Evolutionary conservation across 129 eudicot species (phyloP).

Genomic region (Gnaphalium uliginosum): DNA sequence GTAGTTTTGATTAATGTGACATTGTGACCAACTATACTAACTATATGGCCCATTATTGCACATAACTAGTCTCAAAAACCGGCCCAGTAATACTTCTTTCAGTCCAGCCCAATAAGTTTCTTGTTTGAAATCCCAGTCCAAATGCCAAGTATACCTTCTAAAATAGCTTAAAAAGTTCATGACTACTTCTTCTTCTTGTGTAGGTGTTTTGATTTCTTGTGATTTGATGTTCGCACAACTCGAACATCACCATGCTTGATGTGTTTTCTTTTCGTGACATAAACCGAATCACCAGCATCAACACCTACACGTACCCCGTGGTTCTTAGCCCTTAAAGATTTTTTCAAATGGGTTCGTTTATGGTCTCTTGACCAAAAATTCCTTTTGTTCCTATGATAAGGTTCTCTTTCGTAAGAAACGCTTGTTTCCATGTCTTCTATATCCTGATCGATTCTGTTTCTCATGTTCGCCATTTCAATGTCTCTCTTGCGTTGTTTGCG

Average conservation of each 20-base stretch:
- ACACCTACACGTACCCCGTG: slow-evolving; percentile 47
- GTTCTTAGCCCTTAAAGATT: slow-evolving; percentile 46
- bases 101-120: neutral
- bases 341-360: slow-evolving; percentile 44
- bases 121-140: neutral
- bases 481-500: slow-evolving; percentile 38
- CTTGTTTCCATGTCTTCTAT: slow-evolving; percentile 25
- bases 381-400: slow-evolving; percentile 11
- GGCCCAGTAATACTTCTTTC: neutral
- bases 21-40: neutral
- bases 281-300: slow-evolving; percentile 27
- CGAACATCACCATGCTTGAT: slow-evolving; percentile 34
- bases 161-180: neutral
- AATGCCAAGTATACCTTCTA: neutral
- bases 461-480: slow-evolving; percentile 35
- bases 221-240: slow-evolving; percentile 39
- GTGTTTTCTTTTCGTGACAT: slow-evolving; percentile 27
- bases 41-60: neutral
- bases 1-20: neutral
- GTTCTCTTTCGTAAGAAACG: slow-evolving; percentile 6
- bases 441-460: slow-evolving; percentile 28
- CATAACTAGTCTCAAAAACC: neutral
- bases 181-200: neutral
- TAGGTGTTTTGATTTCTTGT: slow-evolving; percentile 28
- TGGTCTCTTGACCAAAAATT: slow-evolving; percentile 29